Evolutionary conservation across 768 basidiomycete species (phyloP).

Genomic region (Chalciporus chontae): DNA sequence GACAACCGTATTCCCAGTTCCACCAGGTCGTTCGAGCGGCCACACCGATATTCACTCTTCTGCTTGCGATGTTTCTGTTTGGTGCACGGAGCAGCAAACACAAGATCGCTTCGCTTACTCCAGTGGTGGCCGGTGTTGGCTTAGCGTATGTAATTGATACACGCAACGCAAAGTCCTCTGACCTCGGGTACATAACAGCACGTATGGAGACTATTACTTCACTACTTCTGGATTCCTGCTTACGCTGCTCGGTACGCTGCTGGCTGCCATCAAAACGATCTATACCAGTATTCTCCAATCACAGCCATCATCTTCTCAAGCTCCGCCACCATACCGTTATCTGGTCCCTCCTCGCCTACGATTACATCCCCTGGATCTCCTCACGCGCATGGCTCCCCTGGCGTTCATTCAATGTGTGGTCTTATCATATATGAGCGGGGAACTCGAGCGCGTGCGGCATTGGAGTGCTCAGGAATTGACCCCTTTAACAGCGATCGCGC

Average conservation of each 20-base stretch:
- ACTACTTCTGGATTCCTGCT: constrained; percentile 81
- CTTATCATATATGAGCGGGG: constrained; percentile 77
- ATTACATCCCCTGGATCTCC: constrained; percentile 78
- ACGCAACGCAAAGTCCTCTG: not conserved
- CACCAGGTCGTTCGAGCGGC: constrained; percentile 95
- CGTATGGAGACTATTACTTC: constrained; percentile 94
- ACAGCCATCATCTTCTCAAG: constrained; percentile 23
- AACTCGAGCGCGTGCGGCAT: constrained; percentile 59
- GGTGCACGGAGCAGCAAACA: constrained; percentile 52
- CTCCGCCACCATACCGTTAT: constrained; percentile 17
- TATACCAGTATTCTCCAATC: constrained; percentile 79
- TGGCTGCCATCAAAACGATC: constrained; percentile 93
- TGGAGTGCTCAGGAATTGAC: constrained; percentile 43
- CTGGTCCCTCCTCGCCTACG: constrained; percentile 34
- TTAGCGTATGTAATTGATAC: constrained; percentile 57
- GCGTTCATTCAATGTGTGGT: constrained; percentile 85
- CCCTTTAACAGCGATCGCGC: constrained; percentile 42
- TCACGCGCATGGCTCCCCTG: constrained; percentile 87
- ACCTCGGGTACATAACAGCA: constrained; percentile 46
- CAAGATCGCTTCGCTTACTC: constrained; percentile 72
- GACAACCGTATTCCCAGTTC: constrained; percentile 52
- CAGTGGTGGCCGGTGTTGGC: constrained; percentile 87
- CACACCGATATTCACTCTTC: constrained; percentile 88
- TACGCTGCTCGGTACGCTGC: constrained; percentile 84
- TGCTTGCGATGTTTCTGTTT: constrained; percentile 69